Evolutionary conservation across 1,139 yeast genomes (phyloP), one percentile per base, ranked within the genome.

Genomic region (Blastobotrys proliferans): DNA sequence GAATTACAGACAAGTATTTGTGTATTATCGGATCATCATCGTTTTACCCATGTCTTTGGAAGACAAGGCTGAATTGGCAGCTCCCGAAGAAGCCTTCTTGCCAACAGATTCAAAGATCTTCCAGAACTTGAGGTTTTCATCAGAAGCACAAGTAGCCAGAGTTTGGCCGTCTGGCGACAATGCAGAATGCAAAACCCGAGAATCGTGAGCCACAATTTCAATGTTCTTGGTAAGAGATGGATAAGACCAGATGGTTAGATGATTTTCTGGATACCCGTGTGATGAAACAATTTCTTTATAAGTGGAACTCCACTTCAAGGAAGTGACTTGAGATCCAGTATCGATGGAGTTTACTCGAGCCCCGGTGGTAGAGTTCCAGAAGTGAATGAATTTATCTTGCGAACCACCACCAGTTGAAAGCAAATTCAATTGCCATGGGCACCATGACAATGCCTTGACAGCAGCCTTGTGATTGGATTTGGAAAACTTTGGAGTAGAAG

Each of bases 321-420:
- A 85, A 20, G 95, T 83, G 16, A 94, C 94, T 64, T 94, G 98
- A 0, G 96, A 84, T 11, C 94, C 96, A 0, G 97, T 84, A 55
- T 88, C 94, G 28, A 92, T 83, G 11, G 94, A 76, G 53, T 90
- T 87, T 29, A 86, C 79, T 47, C 95, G 71, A 1, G 92, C 79
- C 0, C 98, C 98, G 0, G 94, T 86, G 19, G 86, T 78, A 6
- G 96, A 79, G 64, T 92, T 92, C 97, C 98, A 94, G 66, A 94
- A 88, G 64, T 92, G 90, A 47, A 94, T 86, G 42, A 83, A 77
- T 60, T 81, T 83, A 66, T 94, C 97, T 25, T 86, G 78, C 10
- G 95, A 82, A 17, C 98, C 98, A 41, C 98, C 98, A 8, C 98
- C 99, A 2, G 97, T 84, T 8, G 97, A 97, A 43, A 94, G 70